phyloP scores from a whole-genome alignment of 1,284 basidiomycete species.

The Tylopilus orsonianus region DNA sequence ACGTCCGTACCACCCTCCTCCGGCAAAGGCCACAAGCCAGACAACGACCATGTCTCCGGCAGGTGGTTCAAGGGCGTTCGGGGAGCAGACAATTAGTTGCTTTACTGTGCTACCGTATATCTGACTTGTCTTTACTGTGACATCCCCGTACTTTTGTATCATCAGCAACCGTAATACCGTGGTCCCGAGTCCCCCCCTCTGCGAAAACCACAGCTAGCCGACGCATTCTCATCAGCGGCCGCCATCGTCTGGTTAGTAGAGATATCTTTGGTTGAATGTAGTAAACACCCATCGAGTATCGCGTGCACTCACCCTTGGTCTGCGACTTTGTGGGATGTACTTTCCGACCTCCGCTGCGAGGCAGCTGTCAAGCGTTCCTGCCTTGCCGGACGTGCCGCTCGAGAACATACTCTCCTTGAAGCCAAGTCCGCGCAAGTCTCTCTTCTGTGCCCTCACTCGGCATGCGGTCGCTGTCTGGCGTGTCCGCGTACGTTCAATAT shows the following conservation, averaged over 20 bases:
- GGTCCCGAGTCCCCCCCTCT: neutral
- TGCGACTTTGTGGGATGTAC: constrained; percentile 56
- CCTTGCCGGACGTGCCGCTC: constrained; percentile 58
- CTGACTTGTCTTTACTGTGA: constrained; percentile 14
- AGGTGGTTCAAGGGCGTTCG: constrained; percentile 31
- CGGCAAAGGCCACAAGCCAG: constrained; percentile 19
- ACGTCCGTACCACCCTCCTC: constrained; percentile 16
- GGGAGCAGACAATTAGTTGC: constrained; percentile 20
- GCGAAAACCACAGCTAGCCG: constrained; percentile 1
- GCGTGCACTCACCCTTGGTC: too few relatives aligned
- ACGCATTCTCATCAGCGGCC: constrained; percentile 12
- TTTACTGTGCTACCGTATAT: constrained; percentile 23
- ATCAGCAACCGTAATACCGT: constrained; percentile 34
- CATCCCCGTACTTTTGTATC: constrained; percentile 31
- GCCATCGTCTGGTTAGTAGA: neutral
- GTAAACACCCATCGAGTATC: neutral
- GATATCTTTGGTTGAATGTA: constrained; percentile 9
- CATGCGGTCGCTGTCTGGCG: constrained; percentile 77
- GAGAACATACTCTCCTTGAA: constrained; percentile 61
- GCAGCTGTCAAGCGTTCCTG: constrained; percentile 65
- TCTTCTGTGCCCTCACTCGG: constrained; percentile 75
- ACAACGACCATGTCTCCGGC: constrained; percentile 13
- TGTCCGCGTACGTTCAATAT: constrained; percentile 64
- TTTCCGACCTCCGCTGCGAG: constrained; percentile 78
- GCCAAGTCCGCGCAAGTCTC: constrained; percentile 70